Evolutionary conservation across 2,329 filamentous ascomycete species (phyloP).

Genomic region (Byssoonygena ceratinophila): DNA sequence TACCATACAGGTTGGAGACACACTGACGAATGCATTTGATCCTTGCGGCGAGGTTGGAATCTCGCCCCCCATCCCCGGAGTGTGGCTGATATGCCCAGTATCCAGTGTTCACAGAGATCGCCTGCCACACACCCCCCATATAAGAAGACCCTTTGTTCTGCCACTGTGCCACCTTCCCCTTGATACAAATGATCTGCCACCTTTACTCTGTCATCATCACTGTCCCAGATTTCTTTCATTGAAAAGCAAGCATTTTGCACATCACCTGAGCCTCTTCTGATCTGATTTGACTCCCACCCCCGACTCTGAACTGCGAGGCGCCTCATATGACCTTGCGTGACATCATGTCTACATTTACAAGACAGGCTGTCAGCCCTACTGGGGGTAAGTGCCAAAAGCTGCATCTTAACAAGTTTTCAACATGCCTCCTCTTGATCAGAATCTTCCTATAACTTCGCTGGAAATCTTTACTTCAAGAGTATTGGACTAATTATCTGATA

Average conservation of each 20-base stretch:
- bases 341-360: conserved; percentile 8
- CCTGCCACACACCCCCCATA: neutral
- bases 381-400: neutral
- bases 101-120: neutral
- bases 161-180: neutral
- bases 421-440: neutral
- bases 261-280: neutral
- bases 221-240: neutral
- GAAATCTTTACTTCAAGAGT: no score
- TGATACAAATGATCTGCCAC: neutral
- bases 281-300: neutral
- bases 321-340: neutral
- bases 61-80: neutral
- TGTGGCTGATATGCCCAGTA: neutral
- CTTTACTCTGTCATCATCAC: neutral
- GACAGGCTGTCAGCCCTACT: neutral
- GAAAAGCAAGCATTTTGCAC: neutral
- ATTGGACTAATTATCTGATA: neutral
- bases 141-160: neutral
- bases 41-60: neutral
- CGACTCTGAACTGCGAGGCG: neutral
- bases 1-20: neutral
- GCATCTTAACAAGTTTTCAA: neutral
- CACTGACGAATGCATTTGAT: neutral
- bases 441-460: neutral